A percentile compares a stretch with the other conserved stretches of the same genome.
Conservation (phyloP, 805 yeast species). For the Lachancea sp. region DNA sequence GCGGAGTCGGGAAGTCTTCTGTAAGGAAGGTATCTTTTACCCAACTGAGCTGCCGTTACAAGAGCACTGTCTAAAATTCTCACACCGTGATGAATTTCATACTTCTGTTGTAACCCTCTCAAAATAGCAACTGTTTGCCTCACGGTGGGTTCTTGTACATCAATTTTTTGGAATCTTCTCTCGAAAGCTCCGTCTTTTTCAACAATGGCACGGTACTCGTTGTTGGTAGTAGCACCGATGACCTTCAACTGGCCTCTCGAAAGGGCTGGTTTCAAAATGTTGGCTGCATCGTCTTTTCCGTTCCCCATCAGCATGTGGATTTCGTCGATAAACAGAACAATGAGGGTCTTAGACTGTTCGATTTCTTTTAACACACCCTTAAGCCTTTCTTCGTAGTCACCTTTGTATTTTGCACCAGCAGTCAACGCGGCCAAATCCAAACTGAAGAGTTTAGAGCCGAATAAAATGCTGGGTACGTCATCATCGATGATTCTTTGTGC, state of each 20-base stretch:
- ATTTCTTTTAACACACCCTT: conserved; percentile 95
- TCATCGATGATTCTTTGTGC: conserved; percentile 95
- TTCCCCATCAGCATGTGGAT: conserved; percentile 99
- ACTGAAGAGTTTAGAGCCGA: conserved; percentile 74
- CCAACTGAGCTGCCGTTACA: conserved; percentile 90
- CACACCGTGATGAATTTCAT: conserved; percentile 97
- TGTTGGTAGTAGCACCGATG: conserved; percentile 95
- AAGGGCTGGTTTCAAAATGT: conserved; percentile 90
- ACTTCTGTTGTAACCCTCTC: conserved; percentile 91
- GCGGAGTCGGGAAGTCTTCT: conserved; percentile 97
- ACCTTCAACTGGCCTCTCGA: conserved; percentile 96
- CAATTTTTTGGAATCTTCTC: conserved; percentile 96
- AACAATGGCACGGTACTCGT: conserved; percentile 86
- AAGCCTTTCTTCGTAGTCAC: conserved; percentile 96
- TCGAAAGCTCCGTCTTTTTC: conserved; percentile 98
- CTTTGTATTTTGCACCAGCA: conserved; percentile 98
- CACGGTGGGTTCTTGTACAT: conserved; percentile 88
- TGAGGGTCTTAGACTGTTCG: conserved; percentile 78
- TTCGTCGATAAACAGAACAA: conserved; percentile 91
- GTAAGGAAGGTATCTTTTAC: conserved; percentile 89
- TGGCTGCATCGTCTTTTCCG: conserved; percentile 96
- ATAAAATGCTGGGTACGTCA: conserved; percentile 87
- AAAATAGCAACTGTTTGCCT: conserved; percentile 92
- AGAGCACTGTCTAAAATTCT: conserved; percentile 91
- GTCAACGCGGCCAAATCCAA: conserved; percentile 93